A percentile compares a stretch with the other conserved stretches of the same genome.
Conservation (phyloP, 129 eudicot species). For the Chrysanthemum lavandulifolium region DNA sequence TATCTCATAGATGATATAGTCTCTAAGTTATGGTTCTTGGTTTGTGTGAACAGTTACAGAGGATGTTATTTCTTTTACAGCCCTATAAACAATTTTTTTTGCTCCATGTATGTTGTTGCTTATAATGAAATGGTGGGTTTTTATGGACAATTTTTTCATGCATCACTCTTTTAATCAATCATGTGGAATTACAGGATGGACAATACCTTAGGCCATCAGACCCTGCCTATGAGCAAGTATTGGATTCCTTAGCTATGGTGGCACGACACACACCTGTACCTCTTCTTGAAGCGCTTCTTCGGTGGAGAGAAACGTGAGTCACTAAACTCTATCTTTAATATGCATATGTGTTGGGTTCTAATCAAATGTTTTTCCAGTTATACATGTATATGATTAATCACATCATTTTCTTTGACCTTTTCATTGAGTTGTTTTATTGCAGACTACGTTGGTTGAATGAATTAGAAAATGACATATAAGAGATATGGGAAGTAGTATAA, state of each 20-base stretch:
- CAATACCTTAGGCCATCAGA: conserved; percentile 98
- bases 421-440: neutral
- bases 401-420: neutral
- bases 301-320: conserved; percentile 93
- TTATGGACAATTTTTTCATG: conserved; percentile 14
- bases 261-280: conserved; percentile 99
- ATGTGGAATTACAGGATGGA: conserved; percentile 72
- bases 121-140: neutral
- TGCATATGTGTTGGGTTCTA: neutral
- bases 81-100: conserved; percentile 12
- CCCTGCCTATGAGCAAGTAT: conserved; percentile 96
- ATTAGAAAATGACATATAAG: neutral
- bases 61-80: conserved; percentile 3
- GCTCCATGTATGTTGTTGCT: conserved; percentile 15
- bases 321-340: conserved; percentile 6
- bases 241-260: conserved; percentile 98
- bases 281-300: conserved; percentile 90
- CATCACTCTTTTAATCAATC: neutral
- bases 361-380: neutral
- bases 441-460: neutral
- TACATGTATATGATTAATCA: conserved; percentile 9
- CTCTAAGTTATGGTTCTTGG: neutral
- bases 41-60: neutral
- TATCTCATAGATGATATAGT: conserved; percentile 6
- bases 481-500: neutral